Base-by-base conservation (phyloP, 169 alveolate species). In the Babesia bovis region DNA sequence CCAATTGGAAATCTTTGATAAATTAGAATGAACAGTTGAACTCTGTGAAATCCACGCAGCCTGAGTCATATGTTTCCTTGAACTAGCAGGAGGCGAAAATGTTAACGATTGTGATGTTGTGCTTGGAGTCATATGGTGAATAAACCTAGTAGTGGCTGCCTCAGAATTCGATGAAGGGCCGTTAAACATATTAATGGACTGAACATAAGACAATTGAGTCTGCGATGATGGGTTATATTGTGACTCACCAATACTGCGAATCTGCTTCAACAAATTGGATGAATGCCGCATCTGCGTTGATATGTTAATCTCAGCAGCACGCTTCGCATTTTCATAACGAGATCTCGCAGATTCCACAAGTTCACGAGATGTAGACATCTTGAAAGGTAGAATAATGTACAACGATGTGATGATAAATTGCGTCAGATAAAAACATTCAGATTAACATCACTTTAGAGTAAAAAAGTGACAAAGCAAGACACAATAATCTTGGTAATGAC, bases 11-110 rank as follows among this genome's bases (percentile, higher is more conserved):
- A 63, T 63, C 73, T 50, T 45, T 36, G 85, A 57, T 0, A 77
- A 32, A 30, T 67, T 77, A n/a, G 73, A 53, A 21, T 61, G 53
- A 50, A 66, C 79, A 51, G 70, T 66, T 13, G 85, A 67, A 2
- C 82, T 40, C 47, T 77, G 66, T 28, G 71, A 53, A 23, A 77
- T 51, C 85, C 85, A 77, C 59, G 40, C 35, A 5, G 85, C 79
- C 74, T 77, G 85, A 12, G 79, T 77, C 82, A 66, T 63, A 4
- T 68, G 82, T 19, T 47, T 77, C 15, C 49, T 26, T 10, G 21
- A 12, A 41, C 33, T 21, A 52, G 4, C 60, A 19, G 66, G 1
- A 19, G 4, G 30, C 3, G 51, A 35, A 15, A 28, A 33, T 12
- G 66, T 4, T 12, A 49, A 23, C 10, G 49, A 28, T 9, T 32